phyloP scores from a whole-genome alignment of 768 basidiomycete species.

The Lepiota subincarnata region DNA sequence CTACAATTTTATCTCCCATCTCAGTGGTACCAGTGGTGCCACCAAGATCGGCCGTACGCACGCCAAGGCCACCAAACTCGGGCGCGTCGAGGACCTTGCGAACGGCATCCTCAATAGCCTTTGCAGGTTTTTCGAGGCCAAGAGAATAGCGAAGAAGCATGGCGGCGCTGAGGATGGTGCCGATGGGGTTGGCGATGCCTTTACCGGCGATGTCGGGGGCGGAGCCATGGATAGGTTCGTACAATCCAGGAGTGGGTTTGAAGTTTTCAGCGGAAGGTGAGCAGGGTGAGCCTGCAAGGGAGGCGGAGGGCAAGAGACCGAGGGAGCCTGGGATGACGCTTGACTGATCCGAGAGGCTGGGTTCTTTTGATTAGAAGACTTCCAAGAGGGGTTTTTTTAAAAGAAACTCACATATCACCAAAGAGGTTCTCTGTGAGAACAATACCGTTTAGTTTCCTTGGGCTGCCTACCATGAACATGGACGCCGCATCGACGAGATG shows the following conservation, averaged over 20 bases:
- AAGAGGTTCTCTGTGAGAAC: conserved; percentile 95
- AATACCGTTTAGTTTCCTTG: conserved; percentile 91
- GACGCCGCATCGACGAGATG: conserved; percentile 93
- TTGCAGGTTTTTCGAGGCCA: conserved; percentile 79
- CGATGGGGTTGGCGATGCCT: conserved; percentile 92
- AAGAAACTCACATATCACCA: conserved; percentile 82
- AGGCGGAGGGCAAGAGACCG: conserved; percentile 93
- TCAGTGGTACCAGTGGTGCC: conserved; percentile 72
- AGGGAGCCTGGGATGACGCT: conserved; percentile 98
- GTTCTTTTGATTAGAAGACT: conserved; percentile 1
- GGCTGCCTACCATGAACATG: conserved; percentile 90
- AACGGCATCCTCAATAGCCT: conserved; percentile 87
- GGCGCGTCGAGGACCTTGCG: conserved; percentile 77
- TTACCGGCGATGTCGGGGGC: conserved; percentile 95
- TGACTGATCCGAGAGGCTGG: conserved; percentile 90
- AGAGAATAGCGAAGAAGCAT: conserved; percentile 95
- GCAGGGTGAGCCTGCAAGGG: conserved; percentile 84
- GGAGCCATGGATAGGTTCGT: conserved; percentile 96
- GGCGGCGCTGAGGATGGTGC: conserved; percentile 91
- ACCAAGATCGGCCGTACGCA: conserved; percentile 85
- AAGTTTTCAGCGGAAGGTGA: conserved; percentile 52
- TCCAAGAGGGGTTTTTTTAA: not conserved
- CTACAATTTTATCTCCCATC: conserved; percentile 80
- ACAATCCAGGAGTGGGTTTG: conserved; percentile 81
- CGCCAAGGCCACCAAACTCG: conserved; percentile 65